A percentile compares a stretch with the other conserved stretches of the same genome.
These are phyloP conservation scores for Hypoxylon lenormandii DNA, from an alignment of 495 filamentous ascomycete species.

Conservation along the genomic window DNA sequence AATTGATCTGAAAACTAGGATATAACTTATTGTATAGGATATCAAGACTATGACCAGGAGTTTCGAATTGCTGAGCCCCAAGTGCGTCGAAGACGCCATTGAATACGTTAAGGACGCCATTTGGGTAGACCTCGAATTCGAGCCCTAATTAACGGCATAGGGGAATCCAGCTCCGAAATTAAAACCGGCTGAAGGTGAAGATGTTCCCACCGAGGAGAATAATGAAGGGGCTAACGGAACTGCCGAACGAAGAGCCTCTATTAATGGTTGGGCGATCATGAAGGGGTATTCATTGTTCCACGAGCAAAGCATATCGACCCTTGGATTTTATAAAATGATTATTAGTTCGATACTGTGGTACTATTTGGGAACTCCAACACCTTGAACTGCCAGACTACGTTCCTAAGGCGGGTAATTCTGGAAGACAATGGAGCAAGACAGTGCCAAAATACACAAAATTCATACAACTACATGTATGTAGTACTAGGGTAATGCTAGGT, in stretches of 20 bases:
- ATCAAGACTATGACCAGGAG: no score
- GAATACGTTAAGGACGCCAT: background rate
- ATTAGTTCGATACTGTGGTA: no score
- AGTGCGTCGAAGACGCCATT: background rate
- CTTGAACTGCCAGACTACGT: background rate
- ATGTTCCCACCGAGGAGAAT: background rate
- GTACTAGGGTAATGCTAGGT: background rate
- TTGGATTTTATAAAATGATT: background rate
- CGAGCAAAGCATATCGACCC: background rate
- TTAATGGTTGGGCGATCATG: background rate
- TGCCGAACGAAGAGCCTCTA: constrained; percentile 3
- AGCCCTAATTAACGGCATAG: constrained; percentile 3
- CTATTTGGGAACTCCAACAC: background rate
- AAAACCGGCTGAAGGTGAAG: constrained; percentile 22
- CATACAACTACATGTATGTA: no score
- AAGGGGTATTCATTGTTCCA: background rate
- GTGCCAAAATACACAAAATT: background rate
- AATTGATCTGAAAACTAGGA: no score
- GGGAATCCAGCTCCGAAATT: constrained; percentile 2
- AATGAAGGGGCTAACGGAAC: constrained; percentile 10
- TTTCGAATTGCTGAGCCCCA: no score
- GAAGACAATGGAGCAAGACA: background rate
- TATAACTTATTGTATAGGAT: no score
- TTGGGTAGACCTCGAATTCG: background rate
- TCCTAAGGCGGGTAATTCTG: background rate